Evolutionary conservation across 2,329 filamentous ascomycete genomes (phyloP), one percentile per base, ranked within the genome.

Genomic region (Cryphonectria nitschkei): DNA sequence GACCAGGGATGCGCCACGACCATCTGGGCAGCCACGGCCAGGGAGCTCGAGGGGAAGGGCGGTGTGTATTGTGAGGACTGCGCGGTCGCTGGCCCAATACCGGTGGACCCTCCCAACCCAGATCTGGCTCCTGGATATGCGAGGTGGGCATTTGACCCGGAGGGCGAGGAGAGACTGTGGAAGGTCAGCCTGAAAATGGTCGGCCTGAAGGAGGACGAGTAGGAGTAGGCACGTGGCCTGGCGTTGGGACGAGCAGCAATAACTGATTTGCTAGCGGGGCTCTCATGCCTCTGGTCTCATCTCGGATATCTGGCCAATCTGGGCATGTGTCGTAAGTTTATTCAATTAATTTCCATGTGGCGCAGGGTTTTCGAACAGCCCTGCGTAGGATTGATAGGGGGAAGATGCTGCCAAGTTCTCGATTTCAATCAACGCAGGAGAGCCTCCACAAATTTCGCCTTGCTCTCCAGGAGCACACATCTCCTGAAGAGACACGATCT

Each of bases 1-100:
- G 80, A 77, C 65, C 83, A 85, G 74, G 84, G 83, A 8, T 82
- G 82, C 65, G 81, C 83, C 7, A 84, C 83, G 26, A 79, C 78
- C 6, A 77, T 83, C 6, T 82, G 78, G 74, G 82, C 80, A 0
- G 82, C 81, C 5, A 70, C 84, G 19, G 75, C 74, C 4, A 78
- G 77, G 68, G 80, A 80, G 60, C 82, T 80, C 73, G 80, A 83
- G 74, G 79, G 77, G 39, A 82, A 79, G 71, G 83, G 82, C 32
- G 82, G 82, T 16, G 76, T 76, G 69, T 85, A 83, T 75, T 73
- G 84, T 46, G 78, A 79, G 65, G 76, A 84, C 74, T 83, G 81
- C 73, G 75, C 76, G n/a, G 77, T 80, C 58, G 75, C 78, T 56
- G 72, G 67, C 26, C 75, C 76, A 50, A 76, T 75, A 22, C 70